Base-by-base conservation (phyloP, 768 basidiomycete genomes). In the Auricularia cornea region DNA sequence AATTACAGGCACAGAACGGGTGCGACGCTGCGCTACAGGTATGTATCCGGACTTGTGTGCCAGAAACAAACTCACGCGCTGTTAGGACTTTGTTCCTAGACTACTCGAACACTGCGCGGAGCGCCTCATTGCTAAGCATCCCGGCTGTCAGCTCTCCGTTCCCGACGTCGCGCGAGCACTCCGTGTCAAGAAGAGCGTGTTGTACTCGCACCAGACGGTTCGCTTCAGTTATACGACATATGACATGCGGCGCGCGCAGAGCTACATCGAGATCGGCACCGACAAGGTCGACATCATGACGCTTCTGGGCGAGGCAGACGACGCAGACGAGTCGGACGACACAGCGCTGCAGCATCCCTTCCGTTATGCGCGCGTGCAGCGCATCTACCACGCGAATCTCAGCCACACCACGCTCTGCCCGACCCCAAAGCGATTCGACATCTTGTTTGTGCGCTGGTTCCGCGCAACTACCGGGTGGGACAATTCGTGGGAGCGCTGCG, bases 361-460 rank as follows among this genome's bases (percentile, higher is more conserved):
- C 60, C 71, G 73, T 76, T 81, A 81, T 70, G 69, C 73, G 20
- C 16, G 71, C 32, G 54, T 74, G 20, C 65, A 76, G 51, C 66
- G 73, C 1, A 60, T 79, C 10, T 72, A 69, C 56, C 76, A 77
- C 63, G 71, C 59, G 54, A 59, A 66, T 28, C 72, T 74, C 2
- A n/a, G 59, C 2, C 63, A 70, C 38, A 16, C 59, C 67, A 6
- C 23, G 16, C 33, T 20, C 38, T 20, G 6, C 10, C 44, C 44
- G 44, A 48, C 11, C 6, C 44, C 44, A 16, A 48, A 8, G 20
- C 52, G n/a, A 40, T 74, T 82, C 68, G 72, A 79, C 1, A 74
- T 82, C 20, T 64, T 83, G 1, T 81, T 76, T 69, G 77, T 83
- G 0, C 68, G 70, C 0, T 79, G 79, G 76, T 71, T 78, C 54